Conservation (phyloP, 2,329 filamentous ascomycete genomes). For the Magnaporthiopsis poae region DNA sequence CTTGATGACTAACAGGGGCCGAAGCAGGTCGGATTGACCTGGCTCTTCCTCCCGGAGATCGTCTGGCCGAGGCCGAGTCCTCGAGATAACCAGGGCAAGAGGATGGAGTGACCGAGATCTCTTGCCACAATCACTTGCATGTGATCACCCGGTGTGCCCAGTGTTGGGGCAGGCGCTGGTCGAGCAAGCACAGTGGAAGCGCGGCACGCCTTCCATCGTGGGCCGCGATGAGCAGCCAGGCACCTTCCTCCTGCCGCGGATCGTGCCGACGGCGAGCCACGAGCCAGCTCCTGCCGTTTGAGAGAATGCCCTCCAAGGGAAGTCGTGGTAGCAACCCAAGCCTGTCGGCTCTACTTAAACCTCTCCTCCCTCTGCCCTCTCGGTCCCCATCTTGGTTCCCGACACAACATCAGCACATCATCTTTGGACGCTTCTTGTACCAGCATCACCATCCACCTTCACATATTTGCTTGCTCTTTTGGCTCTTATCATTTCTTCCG, state of each 20-base stretch:
- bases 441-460: not conserved
- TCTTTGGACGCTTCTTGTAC: not conserved
- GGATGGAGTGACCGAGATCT: too few species aligned
- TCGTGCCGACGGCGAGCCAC: not conserved
- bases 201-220: not conserved
- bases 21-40: too few species aligned
- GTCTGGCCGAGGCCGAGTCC: too few species aligned
- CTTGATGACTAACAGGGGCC: too few species aligned
- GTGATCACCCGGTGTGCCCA: too few species aligned
- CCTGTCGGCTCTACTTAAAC: not conserved
- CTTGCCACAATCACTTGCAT: too few species aligned
- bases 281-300: not conserved
- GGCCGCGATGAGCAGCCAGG: not conserved
- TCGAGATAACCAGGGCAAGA: too few species aligned
- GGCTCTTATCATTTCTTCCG: constrained; percentile 1
- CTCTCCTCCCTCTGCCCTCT: not conserved
- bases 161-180: not conserved
- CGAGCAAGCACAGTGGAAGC: not conserved
- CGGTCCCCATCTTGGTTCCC: not conserved
- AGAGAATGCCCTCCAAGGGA: not conserved
- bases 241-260: not conserved
- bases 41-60: too few species aligned
- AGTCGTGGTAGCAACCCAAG: not conserved
- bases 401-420: not conserved
- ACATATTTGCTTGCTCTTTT: not conserved